Evolutionary conservation across 2,329 filamentous ascomycete genomes (phyloP), one percentile per base, ranked within the genome.

Genomic region (Ophiocordyceps camponoti-rufipedis): DNA sequence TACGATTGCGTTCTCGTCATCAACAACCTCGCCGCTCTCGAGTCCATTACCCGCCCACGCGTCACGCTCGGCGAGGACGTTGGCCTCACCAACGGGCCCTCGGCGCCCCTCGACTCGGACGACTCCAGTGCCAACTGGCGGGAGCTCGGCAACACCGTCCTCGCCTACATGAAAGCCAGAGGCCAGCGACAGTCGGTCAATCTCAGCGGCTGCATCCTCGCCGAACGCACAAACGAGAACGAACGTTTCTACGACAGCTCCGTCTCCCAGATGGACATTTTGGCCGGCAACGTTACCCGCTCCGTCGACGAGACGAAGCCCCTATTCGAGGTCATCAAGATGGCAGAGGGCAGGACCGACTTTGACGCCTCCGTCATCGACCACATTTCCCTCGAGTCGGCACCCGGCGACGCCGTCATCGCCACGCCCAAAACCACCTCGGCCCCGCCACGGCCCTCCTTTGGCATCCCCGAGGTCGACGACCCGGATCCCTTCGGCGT

Each of bases 401-500:
- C 86, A 0, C 89, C 89, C 0, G 81, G 81, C 45, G 89, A 96
- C 56, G 78, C 74, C 43, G 58, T 68, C 48, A 71, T 75, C 49
- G 69, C 72, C 43, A 66, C 67, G 2, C 65, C 72, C 0, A 61
- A 56, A 41, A 54, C 59, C 4, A 59, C 54, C 5, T 54, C 60
- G 48, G 56, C 47, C 52, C 60, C 57, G 46, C 70, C 58, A 43
- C 65, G 53, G 50, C 62, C 70, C 29, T 65, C 66, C 2, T 94
- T 95, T 63, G 88, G 88, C 2, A 69, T 94, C 14, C 87, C 86
- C 1, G 78, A 81, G 50, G 64, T 68, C 4, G 78, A 87, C 46
- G 89, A 96, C 54, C 87, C 88, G 0, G 89, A 96, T 58, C 89
- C 89, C 0, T 96, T 85, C 56, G 89, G 89, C 23, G 83, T 95